Evolutionary conservation across 2,329 filamentous ascomycete species (phyloP).

Genomic region (Phaeosphaeria sp.): DNA sequence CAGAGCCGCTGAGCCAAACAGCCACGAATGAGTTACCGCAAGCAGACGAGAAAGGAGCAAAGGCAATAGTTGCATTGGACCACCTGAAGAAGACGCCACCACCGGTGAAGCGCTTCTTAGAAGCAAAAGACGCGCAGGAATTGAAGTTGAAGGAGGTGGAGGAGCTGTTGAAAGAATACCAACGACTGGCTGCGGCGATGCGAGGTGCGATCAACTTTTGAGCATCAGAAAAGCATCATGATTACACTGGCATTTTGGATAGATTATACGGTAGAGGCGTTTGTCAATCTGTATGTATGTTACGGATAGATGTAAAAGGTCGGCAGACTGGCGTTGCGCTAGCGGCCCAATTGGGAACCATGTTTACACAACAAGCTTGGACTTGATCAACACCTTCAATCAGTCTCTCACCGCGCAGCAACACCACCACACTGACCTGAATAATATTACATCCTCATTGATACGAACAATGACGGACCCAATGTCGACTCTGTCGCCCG

Average conservation of each 20-base stretch:
- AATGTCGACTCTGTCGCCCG: constrained; percentile 38
- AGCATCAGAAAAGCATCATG: constrained; percentile 2
- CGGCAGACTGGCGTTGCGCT: not conserved
- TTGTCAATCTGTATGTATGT: not conserved
- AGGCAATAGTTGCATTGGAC: constrained; percentile 54
- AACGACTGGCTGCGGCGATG: constrained; percentile 53
- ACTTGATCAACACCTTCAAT: not conserved
- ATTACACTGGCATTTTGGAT: not conserved
- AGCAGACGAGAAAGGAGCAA: constrained; percentile 42
- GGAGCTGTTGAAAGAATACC: constrained; percentile 53
- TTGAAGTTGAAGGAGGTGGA: constrained; percentile 57
- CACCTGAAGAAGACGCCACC: constrained; percentile 53
- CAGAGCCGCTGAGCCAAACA: constrained; percentile 20
- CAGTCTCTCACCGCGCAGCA: constrained; percentile 3
- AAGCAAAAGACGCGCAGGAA: constrained; percentile 54
- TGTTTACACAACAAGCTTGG: constrained; percentile 15
- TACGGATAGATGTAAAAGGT: not conserved
- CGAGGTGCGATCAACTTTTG: constrained; percentile 50
- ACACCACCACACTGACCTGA: constrained; percentile 20
- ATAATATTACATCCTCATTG: constrained; percentile 16
- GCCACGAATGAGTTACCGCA: constrained; percentile 26
- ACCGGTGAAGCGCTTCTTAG: constrained; percentile 56
- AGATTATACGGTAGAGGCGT: not conserved
- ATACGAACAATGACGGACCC: constrained; percentile 37
- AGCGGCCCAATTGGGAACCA: not conserved